A percentile compares a stretch with the other conserved stretches of the same genome.
Conservation (phyloP, 2,329 filamentous ascomycete genomes). For the Ophiostoma novo-ulmi region DNA sequence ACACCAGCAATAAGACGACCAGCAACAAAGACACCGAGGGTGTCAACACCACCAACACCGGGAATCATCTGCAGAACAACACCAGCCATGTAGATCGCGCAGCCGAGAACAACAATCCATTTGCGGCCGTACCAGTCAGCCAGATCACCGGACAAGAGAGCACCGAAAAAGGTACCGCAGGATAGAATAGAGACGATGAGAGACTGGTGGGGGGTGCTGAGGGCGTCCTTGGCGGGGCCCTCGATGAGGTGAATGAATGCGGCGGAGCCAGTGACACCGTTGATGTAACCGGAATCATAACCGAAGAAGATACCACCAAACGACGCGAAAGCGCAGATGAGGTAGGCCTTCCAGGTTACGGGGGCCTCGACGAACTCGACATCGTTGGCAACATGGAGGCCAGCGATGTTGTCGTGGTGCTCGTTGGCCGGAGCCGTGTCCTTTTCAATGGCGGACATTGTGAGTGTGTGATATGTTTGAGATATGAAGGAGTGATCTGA, state of each 20-base stretch:
- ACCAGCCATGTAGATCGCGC: slow-evolving; percentile 64
- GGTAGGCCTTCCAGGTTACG: slow-evolving; percentile 62
- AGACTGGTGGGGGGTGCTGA: slow-evolving; percentile 44
- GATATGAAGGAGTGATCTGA: neutral
- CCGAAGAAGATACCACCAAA: slow-evolving; percentile 74
- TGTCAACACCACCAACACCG: slow-evolving; percentile 41
- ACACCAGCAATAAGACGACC: slow-evolving; percentile 72
- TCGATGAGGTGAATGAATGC: slow-evolving; percentile 51
- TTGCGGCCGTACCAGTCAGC: slow-evolving; percentile 71
- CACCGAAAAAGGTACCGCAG: slow-evolving; percentile 71
- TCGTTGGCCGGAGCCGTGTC: slow-evolving; percentile 14
- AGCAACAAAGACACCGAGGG: slow-evolving; percentile 59
- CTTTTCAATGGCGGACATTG: slow-evolving; percentile 26
- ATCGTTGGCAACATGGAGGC: slow-evolving; percentile 40
- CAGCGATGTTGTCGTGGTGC: slow-evolving; percentile 21
- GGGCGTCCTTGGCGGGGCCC: slow-evolving; percentile 34
- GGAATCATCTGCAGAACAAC: slow-evolving; percentile 61
- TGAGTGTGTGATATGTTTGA: neutral
- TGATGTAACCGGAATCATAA: slow-evolving; percentile 73
- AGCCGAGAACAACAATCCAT: slow-evolving; percentile 66
- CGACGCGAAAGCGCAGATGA: slow-evolving; percentile 65
- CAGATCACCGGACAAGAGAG: slow-evolving; percentile 70
- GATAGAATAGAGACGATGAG: slow-evolving; percentile 73
- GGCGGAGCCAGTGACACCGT: slow-evolving; percentile 52
- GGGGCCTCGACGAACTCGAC: slow-evolving; percentile 61